phyloP scores from a whole-genome alignment of 371 early-diverging fungal genomes.

The Batrachochytrium dendrobatidis region DNA sequence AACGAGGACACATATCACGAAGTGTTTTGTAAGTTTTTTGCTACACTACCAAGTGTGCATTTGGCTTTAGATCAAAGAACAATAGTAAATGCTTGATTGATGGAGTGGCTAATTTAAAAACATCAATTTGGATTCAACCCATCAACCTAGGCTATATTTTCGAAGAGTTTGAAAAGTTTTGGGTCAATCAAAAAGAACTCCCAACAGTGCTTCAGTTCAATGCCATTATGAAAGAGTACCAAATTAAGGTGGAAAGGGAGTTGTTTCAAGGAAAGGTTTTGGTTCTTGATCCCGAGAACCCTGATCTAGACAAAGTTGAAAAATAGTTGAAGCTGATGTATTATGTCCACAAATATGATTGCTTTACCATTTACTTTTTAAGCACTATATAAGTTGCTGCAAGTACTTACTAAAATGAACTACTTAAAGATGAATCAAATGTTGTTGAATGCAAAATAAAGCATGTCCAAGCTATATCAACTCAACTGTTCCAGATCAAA shows the following conservation, averaged over 20 bases:
- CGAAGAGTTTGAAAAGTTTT: conserved; percentile 57
- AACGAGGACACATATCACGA: conserved; percentile 52
- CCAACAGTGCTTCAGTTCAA: conserved; percentile 72
- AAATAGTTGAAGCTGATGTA: no score
- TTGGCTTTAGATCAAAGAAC: neutral
- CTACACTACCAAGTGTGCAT: neutral
- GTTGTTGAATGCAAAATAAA: no score
- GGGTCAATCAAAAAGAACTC: conserved; percentile 52
- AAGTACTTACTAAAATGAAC: no score
- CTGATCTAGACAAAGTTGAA: no score
- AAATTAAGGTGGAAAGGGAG: conserved; percentile 36
- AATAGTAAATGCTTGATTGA: conserved; percentile 4
- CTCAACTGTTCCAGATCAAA: no score
- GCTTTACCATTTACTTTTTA: no score
- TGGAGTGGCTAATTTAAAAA: neutral
- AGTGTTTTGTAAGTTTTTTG: conserved; percentile 55
- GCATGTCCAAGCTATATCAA: no score
- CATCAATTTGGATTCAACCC: neutral
- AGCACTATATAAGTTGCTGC: no score
- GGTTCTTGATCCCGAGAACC: conserved; percentile 9
- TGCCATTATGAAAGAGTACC: conserved; percentile 54
- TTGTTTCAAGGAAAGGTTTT: conserved; percentile 24
- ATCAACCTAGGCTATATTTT: conserved; percentile 57
- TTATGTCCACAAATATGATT: no score
- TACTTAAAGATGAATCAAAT: no score